Conservation (phyloP, 2,329 filamentous ascomycete species). For the Coniochaeta hoffmannii region DNA sequence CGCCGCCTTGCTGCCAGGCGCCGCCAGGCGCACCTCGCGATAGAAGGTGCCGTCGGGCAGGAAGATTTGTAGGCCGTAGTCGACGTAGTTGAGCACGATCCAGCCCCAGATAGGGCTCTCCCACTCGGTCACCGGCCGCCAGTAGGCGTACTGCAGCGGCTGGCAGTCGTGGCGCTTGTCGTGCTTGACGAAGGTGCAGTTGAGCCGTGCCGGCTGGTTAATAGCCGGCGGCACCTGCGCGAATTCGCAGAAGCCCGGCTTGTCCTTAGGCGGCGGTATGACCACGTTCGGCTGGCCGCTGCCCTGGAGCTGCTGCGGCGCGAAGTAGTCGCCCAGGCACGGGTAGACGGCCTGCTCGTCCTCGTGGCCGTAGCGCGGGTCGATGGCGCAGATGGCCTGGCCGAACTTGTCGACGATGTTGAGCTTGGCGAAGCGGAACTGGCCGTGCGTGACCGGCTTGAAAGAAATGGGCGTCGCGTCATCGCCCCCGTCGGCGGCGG, state of each 20-base stretch:
- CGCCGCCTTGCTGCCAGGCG: slow-evolving; percentile 13
- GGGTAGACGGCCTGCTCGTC: slow-evolving; percentile 18
- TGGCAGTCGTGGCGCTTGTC: neutral
- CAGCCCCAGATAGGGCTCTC: slow-evolving; percentile 34
- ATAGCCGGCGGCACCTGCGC: slow-evolving; percentile 32
- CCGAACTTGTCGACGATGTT: slow-evolving; percentile 44
- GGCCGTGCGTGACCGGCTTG: slow-evolving; percentile 39
- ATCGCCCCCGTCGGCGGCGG: too few relatives aligned
- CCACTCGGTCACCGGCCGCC: slow-evolving; percentile 22
- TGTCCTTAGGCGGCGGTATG: slow-evolving; percentile 5
- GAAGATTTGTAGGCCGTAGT: slow-evolving; percentile 35
- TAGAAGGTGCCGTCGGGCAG: slow-evolving; percentile 31
- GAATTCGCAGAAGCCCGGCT: slow-evolving; percentile 21
- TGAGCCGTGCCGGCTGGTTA: slow-evolving; percentile 30
- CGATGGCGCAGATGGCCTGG: slow-evolving; percentile 26
- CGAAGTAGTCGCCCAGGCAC: slow-evolving; percentile 26
- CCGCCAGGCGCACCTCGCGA: slow-evolving; percentile 30
- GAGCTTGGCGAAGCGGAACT: slow-evolving; percentile 35
- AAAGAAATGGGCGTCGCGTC: slow-evolving; percentile 23
- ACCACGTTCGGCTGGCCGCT: slow-evolving; percentile 16
- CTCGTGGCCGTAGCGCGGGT: slow-evolving; percentile 14
- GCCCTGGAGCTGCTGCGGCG: slow-evolving; percentile 18
- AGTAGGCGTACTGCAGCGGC: slow-evolving; percentile 3
- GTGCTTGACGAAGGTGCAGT: slow-evolving; percentile 23
- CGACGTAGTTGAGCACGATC: slow-evolving; percentile 32